Evolutionary conservation across 129 eudicot genomes (phyloP), one percentile per base, ranked within the genome.

Genomic region (Ambrosia artemisiifolia): DNA sequence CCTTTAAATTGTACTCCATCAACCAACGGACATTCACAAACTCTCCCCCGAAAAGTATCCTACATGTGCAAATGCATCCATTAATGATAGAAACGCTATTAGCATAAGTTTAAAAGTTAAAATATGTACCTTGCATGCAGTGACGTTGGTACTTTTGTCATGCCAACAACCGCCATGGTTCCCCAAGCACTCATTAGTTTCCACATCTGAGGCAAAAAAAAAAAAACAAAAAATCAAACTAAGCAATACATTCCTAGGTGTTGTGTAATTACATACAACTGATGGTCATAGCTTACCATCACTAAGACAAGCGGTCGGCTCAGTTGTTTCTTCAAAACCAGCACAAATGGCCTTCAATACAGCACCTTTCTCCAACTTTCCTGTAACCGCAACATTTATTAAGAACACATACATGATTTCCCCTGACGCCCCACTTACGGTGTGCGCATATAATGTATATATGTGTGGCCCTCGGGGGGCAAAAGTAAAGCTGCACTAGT

Each of bases 321-420:
- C 98, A 5, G 95, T 94, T 68, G 98, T 94, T 83, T 94, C 98
- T 78, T 94, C 97, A 78, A 95, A 94, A 80, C 98, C 98, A 78
- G 98, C 75, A 85, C 96, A 94, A 62, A 94, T 73, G 47, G 99
- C 99, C 80, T 90, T 95, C 75, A 95, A 65, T 56, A 90, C 96
- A 59, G 96, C 98, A 73, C 95, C 98, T 80, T 90, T 94, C 81
- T 91, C 98, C 88, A 94, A 75, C 80, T 90, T 94, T 57, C 98
- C 98, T 94, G 88, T 24, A 62, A 74, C 38, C 54, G 69, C 14
- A 57, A 38, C 20, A 51, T 42, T 76, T 56, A 79, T 67, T 47
- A 53, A 20, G 12, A 65, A 66, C 57, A 63, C 5, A 19, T 13
- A 54, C 20, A 30, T 16, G n/a, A 32, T 11, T 32, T 11, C n/a